phyloP scores from a whole-genome alignment of 331 rosid species.

The Pyrus hybrid region DNA sequence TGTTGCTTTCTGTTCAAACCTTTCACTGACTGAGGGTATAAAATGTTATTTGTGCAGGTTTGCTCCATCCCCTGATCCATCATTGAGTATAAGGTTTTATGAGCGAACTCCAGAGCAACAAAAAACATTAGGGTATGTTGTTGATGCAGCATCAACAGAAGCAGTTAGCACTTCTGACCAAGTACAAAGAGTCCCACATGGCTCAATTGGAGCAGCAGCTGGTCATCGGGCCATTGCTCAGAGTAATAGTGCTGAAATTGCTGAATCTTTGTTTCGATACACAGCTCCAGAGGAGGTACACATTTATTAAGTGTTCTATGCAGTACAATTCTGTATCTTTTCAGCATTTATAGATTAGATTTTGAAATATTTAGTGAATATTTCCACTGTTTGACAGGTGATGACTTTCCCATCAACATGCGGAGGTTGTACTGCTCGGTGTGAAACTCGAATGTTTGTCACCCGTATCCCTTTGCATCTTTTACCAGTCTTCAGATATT shows the following conservation, averaged over 20 bases:
- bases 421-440: conserved; percentile 54
- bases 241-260: conserved; percentile 70
- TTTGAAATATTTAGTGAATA: background rate
- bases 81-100: conserved; percentile 64
- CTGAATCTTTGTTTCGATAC: conserved; percentile 80
- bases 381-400: conserved; percentile 44
- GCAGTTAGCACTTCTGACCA: conserved; percentile 29
- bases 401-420: conserved; percentile 98
- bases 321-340: background rate
- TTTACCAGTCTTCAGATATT: background rate
- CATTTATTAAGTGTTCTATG: background rate
- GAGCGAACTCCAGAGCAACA: conserved; percentile 92
- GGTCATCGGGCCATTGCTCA: conserved; percentile 96
- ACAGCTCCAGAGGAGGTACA: conserved; percentile 91
- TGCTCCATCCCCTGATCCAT: conserved; percentile 83
- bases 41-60: conserved; percentile 33
- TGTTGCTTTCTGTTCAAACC: conserved; percentile 6
- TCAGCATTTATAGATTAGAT: background rate
- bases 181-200: conserved; percentile 55
- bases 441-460: conserved; percentile 96
- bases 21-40: background rate
- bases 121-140: conserved; percentile 64
- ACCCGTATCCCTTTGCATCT: conserved; percentile 65
- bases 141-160: conserved; percentile 27
- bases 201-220: conserved; percentile 81